Base-by-base conservation (phyloP, 2,329 filamentous ascomycete genomes). In the Cadophora gregata region DNA sequence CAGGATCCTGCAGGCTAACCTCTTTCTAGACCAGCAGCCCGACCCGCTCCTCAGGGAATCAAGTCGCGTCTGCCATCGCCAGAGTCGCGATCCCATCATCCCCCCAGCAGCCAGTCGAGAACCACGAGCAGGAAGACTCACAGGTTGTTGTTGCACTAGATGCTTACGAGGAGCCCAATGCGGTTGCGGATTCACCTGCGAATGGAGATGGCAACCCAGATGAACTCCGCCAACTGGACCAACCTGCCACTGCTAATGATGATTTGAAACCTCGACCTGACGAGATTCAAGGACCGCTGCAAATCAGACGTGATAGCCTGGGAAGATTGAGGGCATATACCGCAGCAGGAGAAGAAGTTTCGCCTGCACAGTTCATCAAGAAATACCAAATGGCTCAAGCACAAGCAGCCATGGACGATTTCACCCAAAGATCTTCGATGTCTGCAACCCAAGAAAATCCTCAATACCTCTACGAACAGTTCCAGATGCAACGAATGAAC, bases 361-460 rank as follows among this genome's bases (percentile, higher is more conserved):
- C 24, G 16, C 62, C 42, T 6, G 10, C 58, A 12, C 47, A 38
- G 2, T 66, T 66, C 31, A 33, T 45, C 10, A 33, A 62, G 24
- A 63, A 53, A 9, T 58, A 59, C 29, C 38, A 38, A 12, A 36
- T 38, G 53, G 58, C 27, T 8, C 27, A 50, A 25, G 27, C 14
- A 6, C 31, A 21, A 21, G 29, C 38, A n/a, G 45, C 42, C 25
- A 69, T 68, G 68, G 67, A 69, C 6, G 64, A 73, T 29, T 33
- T 61, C 19, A 72, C 70, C 1, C 75, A 76, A 59, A 71, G 67
- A 38, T 74, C 70, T 33, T 69, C 69, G 1, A 66, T 75, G 69
- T 76, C 74, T 42, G 47, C 68, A 3, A 77, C 75, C 2, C 75
- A 77, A 56, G 71, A 73, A 61, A 76, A 75, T 61, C 62, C 74